phyloP scores from a whole-genome alignment of 441 rosid genomes.

The Mallotus japonicus region DNA sequence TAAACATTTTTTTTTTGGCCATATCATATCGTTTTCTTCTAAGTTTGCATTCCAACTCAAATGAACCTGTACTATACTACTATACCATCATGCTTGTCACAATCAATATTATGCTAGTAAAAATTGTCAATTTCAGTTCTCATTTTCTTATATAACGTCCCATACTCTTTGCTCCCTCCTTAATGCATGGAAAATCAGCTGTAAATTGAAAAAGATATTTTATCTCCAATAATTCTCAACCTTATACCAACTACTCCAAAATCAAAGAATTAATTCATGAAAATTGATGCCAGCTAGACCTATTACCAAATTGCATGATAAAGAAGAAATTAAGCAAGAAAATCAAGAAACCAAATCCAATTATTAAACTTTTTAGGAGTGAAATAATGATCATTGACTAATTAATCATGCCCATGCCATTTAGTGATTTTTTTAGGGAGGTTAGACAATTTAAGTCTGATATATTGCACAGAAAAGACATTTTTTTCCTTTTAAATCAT shows the following conservation, averaged over 20 bases:
- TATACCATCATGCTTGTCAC: not conserved
- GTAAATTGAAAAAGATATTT: not conserved
- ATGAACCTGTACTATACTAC: not conserved
- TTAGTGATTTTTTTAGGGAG: too few species aligned
- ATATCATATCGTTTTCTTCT: not conserved
- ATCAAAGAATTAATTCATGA: not conserved
- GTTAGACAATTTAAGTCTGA: too few species aligned
- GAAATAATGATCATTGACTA: slow-evolving; percentile 1
- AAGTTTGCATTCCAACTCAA: not conserved
- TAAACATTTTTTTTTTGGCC: not conserved
- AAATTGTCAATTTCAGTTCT: slow-evolving; percentile 3
- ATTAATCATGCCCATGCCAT: not conserved
- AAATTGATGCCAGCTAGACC: not conserved
- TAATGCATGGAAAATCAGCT: not conserved
- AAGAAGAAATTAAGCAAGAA: not conserved
- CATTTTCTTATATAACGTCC: not conserved
- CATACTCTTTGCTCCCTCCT: not conserved
- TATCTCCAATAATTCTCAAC: not conserved
- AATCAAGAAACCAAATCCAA: not conserved
- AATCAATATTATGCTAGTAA: not conserved
- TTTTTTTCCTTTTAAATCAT: too few species aligned
- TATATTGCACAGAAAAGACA: too few species aligned
- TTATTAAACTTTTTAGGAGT: not conserved
- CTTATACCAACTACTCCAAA: slow-evolving; percentile 12
- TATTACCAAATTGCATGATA: not conserved